phyloP scores from a whole-genome alignment of 2,329 filamentous ascomycete genomes.

The Metarhizium sp. region DNA sequence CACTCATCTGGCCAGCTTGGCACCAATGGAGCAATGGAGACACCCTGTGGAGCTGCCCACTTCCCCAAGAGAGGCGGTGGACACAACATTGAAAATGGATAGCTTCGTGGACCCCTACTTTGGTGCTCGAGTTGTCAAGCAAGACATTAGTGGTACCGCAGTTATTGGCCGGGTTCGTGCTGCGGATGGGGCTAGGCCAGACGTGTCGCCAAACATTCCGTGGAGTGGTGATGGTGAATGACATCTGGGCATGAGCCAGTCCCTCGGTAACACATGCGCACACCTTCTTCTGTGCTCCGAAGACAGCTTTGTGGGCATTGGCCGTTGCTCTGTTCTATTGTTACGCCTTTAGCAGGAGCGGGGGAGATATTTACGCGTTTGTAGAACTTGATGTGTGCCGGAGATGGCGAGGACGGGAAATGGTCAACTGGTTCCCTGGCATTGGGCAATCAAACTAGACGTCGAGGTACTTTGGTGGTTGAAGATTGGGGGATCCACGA shows the following conservation, averaged over 20 bases:
- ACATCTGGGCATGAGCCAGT: not conserved
- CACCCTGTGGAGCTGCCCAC: not conserved
- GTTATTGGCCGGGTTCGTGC: too few relatives aligned
- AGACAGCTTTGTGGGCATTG: too few relatives aligned
- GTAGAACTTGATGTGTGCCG: too few relatives aligned
- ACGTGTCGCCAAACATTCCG: not conserved
- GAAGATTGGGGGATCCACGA: not conserved
- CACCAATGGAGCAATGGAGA: not conserved
- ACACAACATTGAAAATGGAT: not conserved
- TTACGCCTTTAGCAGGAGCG: too few relatives aligned
- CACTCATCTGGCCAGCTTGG: not conserved
- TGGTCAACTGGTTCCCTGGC: not conserved
- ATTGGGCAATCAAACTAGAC: not conserved
- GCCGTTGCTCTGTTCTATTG: too few relatives aligned
- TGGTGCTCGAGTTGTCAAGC: not conserved
- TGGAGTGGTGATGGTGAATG: not conserved
- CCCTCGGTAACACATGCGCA: too few relatives aligned
- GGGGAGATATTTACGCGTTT: too few relatives aligned
- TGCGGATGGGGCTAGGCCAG: not conserved
- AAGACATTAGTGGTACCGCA: too few relatives aligned
- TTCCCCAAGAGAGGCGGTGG: not conserved
- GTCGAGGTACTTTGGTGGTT: not conserved
- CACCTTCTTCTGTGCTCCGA: too few relatives aligned
- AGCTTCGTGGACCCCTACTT: too few relatives aligned
- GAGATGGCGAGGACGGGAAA: too few relatives aligned